Conservation (phyloP, 192 early-diverging fungal genomes). For the Dispira simplex region DNA sequence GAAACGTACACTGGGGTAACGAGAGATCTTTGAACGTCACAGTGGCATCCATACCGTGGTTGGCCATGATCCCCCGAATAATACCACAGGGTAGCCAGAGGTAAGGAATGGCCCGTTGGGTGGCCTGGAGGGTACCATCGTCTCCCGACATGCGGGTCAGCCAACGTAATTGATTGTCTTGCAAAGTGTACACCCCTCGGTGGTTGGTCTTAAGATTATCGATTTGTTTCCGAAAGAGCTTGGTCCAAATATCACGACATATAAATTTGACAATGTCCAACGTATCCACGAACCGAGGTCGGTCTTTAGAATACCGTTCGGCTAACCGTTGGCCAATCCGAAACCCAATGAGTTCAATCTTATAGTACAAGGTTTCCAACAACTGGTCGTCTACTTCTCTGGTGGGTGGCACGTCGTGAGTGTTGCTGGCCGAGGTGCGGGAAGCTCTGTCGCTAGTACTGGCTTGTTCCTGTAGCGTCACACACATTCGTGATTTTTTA, state of each 20-base stretch:
- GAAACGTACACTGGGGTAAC: constrained; percentile 73
- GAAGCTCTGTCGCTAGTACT: too few relatives aligned
- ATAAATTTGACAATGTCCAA: constrained; percentile 97
- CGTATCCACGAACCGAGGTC: constrained; percentile 80
- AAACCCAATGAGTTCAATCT: constrained; percentile 84
- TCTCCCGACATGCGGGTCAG: constrained; percentile 83
- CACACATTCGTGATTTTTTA: too few relatives aligned
- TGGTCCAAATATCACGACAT: constrained; percentile 96
- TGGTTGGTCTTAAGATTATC: constrained; percentile 99
- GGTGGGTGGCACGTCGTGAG: too few relatives aligned
- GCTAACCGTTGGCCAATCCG: constrained; percentile 75
- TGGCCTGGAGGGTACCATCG: constrained; percentile 55
- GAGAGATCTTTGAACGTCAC: constrained; percentile 81
- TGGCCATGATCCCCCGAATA: constrained; percentile 83
- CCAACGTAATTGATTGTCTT: constrained; percentile 97
- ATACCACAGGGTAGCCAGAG: constrained; percentile 96
- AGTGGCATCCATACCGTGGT: constrained; percentile 68
- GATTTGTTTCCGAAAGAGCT: constrained; percentile 91
- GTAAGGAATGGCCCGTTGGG: constrained; percentile 68
- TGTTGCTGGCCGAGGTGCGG: too few relatives aligned
- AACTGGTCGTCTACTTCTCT: constrained; percentile 37
- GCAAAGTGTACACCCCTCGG: constrained; percentile 93
- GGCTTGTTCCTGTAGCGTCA: too few relatives aligned
- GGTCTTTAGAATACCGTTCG: constrained; percentile 78
- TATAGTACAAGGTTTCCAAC: constrained; percentile 77